These are phyloP conservation scores for Houttuynia cordata DNA, from an alignment of 164 flowering plant species.

Conservation along the genomic window DNA sequence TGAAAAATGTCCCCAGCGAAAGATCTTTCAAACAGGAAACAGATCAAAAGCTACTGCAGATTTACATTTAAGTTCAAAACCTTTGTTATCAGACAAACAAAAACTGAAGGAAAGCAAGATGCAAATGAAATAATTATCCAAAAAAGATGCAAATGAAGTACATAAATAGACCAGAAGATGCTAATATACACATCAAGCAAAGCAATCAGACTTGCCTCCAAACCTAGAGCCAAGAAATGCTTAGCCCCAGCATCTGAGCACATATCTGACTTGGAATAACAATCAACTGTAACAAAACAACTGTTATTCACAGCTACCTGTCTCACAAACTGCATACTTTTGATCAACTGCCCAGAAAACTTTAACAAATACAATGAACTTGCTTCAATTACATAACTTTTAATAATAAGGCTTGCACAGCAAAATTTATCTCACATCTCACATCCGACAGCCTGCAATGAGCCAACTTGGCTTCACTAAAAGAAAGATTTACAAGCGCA, in stretches of 20 bases:
- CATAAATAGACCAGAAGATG: too few relatives aligned
- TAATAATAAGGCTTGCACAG: slow-evolving; percentile 25
- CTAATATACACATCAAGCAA: too few relatives aligned
- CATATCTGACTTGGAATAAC: slow-evolving; percentile 2
- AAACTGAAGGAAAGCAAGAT: too few relatives aligned
- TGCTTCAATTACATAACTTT: slow-evolving; percentile 23
- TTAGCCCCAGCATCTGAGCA: not conserved
- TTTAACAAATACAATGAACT: slow-evolving; percentile 12
- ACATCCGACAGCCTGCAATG: slow-evolving; percentile 6
- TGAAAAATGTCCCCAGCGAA: too few relatives aligned
- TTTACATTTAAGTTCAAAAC: too few relatives aligned
- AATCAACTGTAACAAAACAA: not conserved
- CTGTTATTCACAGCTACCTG: slow-evolving; percentile 1
- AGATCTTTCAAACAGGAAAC: too few relatives aligned
- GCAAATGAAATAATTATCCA: too few relatives aligned
- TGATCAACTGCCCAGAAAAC: slow-evolving; percentile 4
- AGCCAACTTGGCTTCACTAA: slow-evolving; percentile 11
- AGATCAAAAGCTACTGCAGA: too few relatives aligned
- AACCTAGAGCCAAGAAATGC: slow-evolving; percentile 1
- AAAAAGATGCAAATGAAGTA: too few relatives aligned
- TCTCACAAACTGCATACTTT: not conserved
- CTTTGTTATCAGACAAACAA: too few relatives aligned
- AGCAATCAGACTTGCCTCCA: slow-evolving; percentile 2
- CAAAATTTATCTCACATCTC: slow-evolving; percentile 13
- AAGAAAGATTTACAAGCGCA: not conserved